Evolutionary conservation across 108 stramenopile species (phyloP), one percentile per base, ranked within the genome.

Genomic region (Nitzschia putrida): DNA sequence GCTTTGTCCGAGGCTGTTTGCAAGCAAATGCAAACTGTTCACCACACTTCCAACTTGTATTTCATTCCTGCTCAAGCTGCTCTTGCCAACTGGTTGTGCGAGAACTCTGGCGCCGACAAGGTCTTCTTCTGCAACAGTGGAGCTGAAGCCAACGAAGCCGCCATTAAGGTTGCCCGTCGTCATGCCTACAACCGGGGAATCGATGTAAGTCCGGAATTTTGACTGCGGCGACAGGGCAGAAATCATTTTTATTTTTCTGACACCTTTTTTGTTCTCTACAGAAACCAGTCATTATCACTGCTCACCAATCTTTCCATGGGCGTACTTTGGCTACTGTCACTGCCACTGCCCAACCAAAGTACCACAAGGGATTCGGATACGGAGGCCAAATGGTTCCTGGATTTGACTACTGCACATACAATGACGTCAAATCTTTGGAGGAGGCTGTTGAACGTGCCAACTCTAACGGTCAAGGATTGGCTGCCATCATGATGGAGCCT

Each of bases 71-170:
- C 82, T 41, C 95, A 97, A 80, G 97, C 88, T 12, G 77, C 84
- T 18, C 79, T 99, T 47, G 98, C 96, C 12, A 69, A 86, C 23
- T 97, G 96, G 96, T 80, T 99, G 20, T 89, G 92, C 39, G 87
- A 88, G 57, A 97, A 92, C 59, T 88, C 90, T 9, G 85, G 80
- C 66, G 90, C 90, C 26, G 94, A 97, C 64, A 97, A 95, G 85
- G 98, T 83, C 37, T 99, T 99, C 82, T 99, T 99, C 79, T 99
- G 97, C 82, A 99, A 99, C 78, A 88, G 85, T 6, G 98, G 98
- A 8, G 97, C 95, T 8, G 98, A 99, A 76, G 93, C 96, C 60
- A 97, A 97, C 71, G 98, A 99, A 81, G 98, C 90, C 0, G 97
- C 96, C 24, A 93, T 99, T 65, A 99, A 99, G 80, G 75, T 93